Evolutionary conservation across 2,329 filamentous ascomycete species (phyloP).

Genomic region (Scleromitrula shiraiana): DNA sequence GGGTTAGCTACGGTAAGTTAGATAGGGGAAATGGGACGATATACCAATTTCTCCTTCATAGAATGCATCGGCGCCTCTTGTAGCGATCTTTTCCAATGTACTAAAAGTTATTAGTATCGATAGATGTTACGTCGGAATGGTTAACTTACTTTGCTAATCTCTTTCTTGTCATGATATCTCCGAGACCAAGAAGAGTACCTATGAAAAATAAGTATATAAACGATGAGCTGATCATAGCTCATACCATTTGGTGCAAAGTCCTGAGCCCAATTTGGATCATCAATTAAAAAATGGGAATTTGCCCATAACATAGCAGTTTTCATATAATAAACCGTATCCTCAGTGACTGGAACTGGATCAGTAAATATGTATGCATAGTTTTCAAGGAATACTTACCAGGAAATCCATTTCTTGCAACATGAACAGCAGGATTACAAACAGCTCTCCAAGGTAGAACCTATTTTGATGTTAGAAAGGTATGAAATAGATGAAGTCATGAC

Average conservation of each 20-base stretch:
- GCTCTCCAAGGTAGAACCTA: slow-evolving; percentile 56
- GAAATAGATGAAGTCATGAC: not conserved
- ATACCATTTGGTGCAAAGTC: slow-evolving; percentile 65
- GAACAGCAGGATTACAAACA: slow-evolving; percentile 66
- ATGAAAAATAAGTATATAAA: no score
- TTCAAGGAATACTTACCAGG: slow-evolving; percentile 18
- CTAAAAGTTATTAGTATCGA: slow-evolving; percentile 9
- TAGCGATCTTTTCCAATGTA: slow-evolving; percentile 55
- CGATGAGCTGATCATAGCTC: no score
- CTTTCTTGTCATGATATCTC: slow-evolving; percentile 56
- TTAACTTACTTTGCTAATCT: slow-evolving; percentile 47
- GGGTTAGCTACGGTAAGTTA: slow-evolving; percentile 1
- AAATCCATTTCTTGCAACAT: slow-evolving; percentile 68
- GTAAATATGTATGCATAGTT: slow-evolving; percentile 13
- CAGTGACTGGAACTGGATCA: slow-evolving; percentile 44
- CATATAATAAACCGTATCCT: slow-evolving; percentile 73
- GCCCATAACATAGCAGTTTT: slow-evolving; percentile 33
- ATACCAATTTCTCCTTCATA: slow-evolving; percentile 48
- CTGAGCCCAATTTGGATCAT: slow-evolving; percentile 55
- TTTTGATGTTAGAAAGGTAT: not conserved
- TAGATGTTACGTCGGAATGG: not conserved
- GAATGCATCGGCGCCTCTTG: slow-evolving; percentile 51
- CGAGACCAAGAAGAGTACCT: slow-evolving; percentile 47
- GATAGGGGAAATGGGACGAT: not conserved
- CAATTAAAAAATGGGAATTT: slow-evolving; percentile 49